Conservation (phyloP, 192 early-diverging fungal species). For the Coemansia sp. region DNA sequence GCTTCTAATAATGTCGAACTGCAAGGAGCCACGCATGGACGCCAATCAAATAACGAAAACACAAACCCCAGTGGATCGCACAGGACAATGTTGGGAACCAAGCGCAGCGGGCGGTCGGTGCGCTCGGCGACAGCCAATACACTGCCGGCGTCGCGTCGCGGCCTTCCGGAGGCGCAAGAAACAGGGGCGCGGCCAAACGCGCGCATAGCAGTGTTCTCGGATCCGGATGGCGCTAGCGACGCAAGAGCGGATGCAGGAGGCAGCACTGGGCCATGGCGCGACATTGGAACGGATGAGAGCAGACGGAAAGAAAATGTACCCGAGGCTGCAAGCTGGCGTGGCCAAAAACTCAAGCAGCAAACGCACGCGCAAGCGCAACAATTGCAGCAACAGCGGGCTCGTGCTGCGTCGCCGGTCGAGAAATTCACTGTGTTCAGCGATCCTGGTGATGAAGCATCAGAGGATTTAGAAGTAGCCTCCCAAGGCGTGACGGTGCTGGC, state of each 20-base stretch:
- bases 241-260: background rate
- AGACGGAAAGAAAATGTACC: constrained; percentile 70
- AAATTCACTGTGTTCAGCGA: constrained; percentile 50
- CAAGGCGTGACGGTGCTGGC: background rate
- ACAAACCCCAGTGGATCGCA: background rate
- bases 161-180: background rate
- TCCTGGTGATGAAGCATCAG: background rate
- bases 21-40: background rate
- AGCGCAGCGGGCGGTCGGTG: constrained; percentile 20
- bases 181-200: constrained; percentile 18
- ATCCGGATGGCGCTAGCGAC: constrained; percentile 14
- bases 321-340: constrained; percentile 63
- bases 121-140: constrained; percentile 34
- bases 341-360: constrained; percentile 57
- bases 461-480: background rate
- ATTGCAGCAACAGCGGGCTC: background rate
- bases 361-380: constrained; percentile 2
- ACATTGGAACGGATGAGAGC: constrained; percentile 59
- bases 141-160: constrained; percentile 30
- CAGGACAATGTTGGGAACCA: constrained; percentile 36
- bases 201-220: constrained; percentile 40
- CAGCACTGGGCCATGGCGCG: constrained; percentile 51
- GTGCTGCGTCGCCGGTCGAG: constrained; percentile 4
- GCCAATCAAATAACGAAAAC: constrained; percentile 10
- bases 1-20: background rate